Conservation (phyloP, 768 basidiomycete genomes). For the Cystoderma amianthinum region DNA sequence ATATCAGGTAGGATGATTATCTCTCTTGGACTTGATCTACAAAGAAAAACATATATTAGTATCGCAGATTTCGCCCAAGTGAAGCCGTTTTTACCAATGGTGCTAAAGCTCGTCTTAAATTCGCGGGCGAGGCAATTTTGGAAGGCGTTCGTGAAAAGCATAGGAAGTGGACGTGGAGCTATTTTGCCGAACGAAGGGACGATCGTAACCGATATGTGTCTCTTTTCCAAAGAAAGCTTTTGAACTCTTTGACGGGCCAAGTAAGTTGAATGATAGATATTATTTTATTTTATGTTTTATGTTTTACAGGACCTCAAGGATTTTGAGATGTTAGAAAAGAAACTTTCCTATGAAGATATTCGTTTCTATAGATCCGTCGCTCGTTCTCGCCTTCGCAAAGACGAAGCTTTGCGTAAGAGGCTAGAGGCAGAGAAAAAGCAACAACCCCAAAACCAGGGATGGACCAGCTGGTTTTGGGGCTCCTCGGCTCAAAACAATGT, state of each 20-base stretch:
- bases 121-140: conserved; percentile 75
- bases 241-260: conserved; percentile 40
- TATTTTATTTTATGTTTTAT: background rate
- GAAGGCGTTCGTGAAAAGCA: conserved; percentile 79
- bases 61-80: conserved; percentile 72
- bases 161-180: conserved; percentile 86
- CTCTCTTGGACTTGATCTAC: too few relatives aligned
- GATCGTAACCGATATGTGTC: conserved; percentile 81
- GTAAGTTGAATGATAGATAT: conserved; percentile 34
- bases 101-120: conserved; percentile 64
- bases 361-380: conserved; percentile 97
- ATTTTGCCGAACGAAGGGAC: conserved; percentile 83
- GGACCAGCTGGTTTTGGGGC: conserved; percentile 83
- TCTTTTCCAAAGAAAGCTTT: conserved; percentile 72
- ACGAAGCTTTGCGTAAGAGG: conserved; percentile 61
- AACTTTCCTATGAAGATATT: conserved; percentile 89
- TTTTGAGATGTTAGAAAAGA: conserved; percentile 67
- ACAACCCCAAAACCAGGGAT: conserved; percentile 42
- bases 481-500: conserved; percentile 28
- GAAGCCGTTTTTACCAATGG: conserved; percentile 51
- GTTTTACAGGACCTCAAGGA: conserved; percentile 38
- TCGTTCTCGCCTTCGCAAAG: conserved; percentile 80
- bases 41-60: too few relatives aligned
- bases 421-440: conserved; percentile 63
- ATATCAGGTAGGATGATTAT: conserved; percentile 48